Evolutionary conservation across 495 filamentous ascomycete species (phyloP).

Genomic region (Emericellopsis terricola): DNA sequence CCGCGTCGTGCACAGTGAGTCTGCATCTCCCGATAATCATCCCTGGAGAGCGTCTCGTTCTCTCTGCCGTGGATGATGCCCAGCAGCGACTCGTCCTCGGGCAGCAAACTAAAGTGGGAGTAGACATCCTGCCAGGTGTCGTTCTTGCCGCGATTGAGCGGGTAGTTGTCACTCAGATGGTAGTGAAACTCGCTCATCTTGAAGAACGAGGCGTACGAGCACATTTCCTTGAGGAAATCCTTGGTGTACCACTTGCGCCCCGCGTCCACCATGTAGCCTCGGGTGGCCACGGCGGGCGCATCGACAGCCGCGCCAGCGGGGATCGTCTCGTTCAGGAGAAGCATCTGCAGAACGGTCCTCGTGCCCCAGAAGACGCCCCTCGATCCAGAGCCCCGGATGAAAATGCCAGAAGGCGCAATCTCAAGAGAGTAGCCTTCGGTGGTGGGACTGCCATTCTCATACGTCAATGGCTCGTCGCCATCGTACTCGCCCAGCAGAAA

Average conservation of each 20-base stretch:
- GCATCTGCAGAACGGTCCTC: constrained; percentile 29
- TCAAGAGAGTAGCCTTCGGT: constrained; percentile 31
- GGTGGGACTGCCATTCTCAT: constrained; percentile 25
- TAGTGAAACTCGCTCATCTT: constrained; percentile 41
- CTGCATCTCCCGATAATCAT: constrained; percentile 31
- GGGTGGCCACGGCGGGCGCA: constrained; percentile 26
- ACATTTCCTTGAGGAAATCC: constrained; percentile 34
- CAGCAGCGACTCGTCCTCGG: constrained; percentile 18
- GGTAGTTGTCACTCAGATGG: constrained; percentile 38
- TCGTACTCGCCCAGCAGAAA: neutral
- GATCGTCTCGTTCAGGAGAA: constrained; percentile 17
- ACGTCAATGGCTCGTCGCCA: constrained; percentile 13
- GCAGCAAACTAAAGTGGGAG: constrained; percentile 30
- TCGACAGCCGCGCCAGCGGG: constrained; percentile 17
- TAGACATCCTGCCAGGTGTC: constrained; percentile 31
- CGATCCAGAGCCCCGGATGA: constrained; percentile 26
- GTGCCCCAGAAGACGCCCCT: constrained; percentile 40
- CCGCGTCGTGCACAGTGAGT: constrained; percentile 31
- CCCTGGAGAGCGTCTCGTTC: constrained; percentile 29
- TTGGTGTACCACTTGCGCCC: constrained; percentile 38
- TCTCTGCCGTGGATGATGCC: constrained; percentile 21
- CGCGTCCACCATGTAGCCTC: constrained; percentile 35
- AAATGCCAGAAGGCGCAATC: constrained; percentile 12
- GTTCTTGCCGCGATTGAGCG: constrained; percentile 33
- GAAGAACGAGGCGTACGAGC: constrained; percentile 37